These are phyloP conservation scores for Tolypocladium cylindrosporum DNA, from an alignment of 2,329 filamentous ascomycete species.

Conservation along the genomic window DNA sequence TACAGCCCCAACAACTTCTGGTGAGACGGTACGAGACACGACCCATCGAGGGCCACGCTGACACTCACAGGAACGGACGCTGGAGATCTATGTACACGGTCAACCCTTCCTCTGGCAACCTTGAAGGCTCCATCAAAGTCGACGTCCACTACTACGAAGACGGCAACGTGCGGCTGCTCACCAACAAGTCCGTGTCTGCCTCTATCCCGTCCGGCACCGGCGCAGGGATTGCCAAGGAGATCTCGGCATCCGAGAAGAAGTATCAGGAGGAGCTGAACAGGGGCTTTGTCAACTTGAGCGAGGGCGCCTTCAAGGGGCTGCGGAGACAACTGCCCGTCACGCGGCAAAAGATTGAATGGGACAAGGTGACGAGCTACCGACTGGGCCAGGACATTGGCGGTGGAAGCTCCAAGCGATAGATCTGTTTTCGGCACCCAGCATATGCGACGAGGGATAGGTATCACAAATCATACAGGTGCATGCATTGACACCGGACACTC, in stretches of 20 bases:
- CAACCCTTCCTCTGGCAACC: conserved; percentile 53
- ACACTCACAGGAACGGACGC: conserved; percentile 67
- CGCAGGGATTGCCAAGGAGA: conserved; percentile 64
- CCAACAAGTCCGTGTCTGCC: conserved; percentile 64
- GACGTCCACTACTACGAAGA: conserved; percentile 99
- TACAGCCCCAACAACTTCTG: conserved; percentile 98
- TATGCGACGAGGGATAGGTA: not conserved
- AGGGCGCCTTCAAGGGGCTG: conserved; percentile 90
- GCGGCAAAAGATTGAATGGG: conserved; percentile 98
- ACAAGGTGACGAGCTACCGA: conserved; percentile 90
- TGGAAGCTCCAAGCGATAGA: conserved; percentile 46
- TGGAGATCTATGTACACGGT: conserved; percentile 87
- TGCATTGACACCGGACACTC: not conserved
- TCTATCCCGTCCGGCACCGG: conserved; percentile 53
- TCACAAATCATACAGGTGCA: not conserved
- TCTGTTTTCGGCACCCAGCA: not conserved
- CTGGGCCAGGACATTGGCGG: conserved; percentile 72
- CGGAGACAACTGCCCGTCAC: conserved; percentile 91
- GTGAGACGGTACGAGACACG: conserved; percentile 31
- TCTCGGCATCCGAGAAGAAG: conserved; percentile 73
- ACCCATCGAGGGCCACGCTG: not conserved
- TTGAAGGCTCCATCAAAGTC: conserved; percentile 78
- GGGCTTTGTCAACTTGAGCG: conserved; percentile 78
- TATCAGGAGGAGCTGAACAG: conserved; percentile 95
- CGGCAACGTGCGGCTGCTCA: conserved; percentile 88